These are phyloP conservation scores for Moesziomyces antarcticus DNA, from an alignment of 1,284 basidiomycete species.

Conservation along the genomic window DNA sequence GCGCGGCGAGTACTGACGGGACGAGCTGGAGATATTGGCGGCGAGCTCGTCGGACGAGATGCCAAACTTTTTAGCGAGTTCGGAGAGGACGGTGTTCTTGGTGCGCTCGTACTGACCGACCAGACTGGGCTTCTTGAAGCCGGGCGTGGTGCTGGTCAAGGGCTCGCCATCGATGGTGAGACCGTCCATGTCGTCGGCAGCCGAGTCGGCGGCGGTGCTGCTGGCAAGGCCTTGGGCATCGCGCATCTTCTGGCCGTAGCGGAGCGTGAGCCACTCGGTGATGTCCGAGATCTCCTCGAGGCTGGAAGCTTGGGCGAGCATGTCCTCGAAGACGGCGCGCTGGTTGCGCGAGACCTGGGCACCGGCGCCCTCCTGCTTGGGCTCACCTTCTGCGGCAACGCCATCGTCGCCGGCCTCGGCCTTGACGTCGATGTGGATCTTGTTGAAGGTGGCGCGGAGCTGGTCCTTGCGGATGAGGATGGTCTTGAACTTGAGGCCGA, in stretches of 20 bases:
- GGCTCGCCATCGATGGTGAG: conserved; percentile 34
- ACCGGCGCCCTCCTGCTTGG: conserved; percentile 3
- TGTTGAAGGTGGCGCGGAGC: conserved; percentile 56
- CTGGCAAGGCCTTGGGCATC: conserved; percentile 71
- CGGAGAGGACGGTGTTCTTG: conserved; percentile 80
- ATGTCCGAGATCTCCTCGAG: conserved; percentile 92
- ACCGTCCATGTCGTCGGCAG: conserved; percentile 69
- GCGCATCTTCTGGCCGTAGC: conserved; percentile 72
- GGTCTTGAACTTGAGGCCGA: conserved; percentile 70
- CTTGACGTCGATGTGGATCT: conserved; percentile 71
- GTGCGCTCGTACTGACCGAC: conserved; percentile 85
- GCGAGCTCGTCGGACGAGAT: conserved; percentile 82
- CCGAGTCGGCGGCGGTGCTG: conserved; percentile 77
- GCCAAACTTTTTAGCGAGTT: conserved; percentile 82
- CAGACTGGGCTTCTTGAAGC: conserved; percentile 83
- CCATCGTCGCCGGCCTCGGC: conserved; percentile 79
- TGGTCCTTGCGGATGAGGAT: conserved; percentile 60
- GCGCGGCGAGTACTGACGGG: conserved; percentile 75
- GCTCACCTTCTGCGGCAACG: conserved; percentile 65
- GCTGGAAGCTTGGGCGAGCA: conserved; percentile 69
- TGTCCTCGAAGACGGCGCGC: conserved; percentile 46
- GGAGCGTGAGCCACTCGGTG: conserved; percentile 89
- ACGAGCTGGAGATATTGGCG: conserved; percentile 77
- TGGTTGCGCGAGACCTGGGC: conserved; percentile 21
- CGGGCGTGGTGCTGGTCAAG: conserved; percentile 66